phyloP scores from a whole-genome alignment of 352 stramenopile species.

The Pythium rishiriense region DNA sequence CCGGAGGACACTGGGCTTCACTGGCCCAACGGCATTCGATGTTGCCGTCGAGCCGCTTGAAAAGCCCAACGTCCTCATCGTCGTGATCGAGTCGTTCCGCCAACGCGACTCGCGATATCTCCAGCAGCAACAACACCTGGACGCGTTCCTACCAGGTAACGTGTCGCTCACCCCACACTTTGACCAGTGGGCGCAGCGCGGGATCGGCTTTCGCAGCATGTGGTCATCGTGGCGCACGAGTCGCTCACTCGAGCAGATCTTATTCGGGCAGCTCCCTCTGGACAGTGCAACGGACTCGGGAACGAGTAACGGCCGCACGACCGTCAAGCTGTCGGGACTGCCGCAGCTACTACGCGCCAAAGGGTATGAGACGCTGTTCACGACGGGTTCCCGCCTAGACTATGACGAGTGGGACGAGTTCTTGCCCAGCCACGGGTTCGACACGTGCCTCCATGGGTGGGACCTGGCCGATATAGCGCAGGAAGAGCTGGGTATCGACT shows the following conservation, averaged over 20 bases:
- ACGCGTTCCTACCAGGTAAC: conserved; percentile 39
- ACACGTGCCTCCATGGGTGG: conserved; percentile 42
- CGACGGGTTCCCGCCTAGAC: conserved; percentile 49
- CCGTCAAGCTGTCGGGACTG: conserved; percentile 44
- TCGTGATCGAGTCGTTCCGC: conserved; percentile 68
- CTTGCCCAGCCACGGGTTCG: conserved; percentile 57
- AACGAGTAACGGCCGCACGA: conserved; percentile 38
- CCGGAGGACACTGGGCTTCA: conserved; percentile 47
- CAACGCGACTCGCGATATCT: conserved; percentile 59
- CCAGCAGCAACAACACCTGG: conserved; percentile 29
- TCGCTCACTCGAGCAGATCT: conserved; percentile 59
- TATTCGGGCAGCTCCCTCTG: conserved; percentile 67
- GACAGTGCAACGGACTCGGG: conserved; percentile 56
- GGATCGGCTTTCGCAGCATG: conserved; percentile 55
- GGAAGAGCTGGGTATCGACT: conserved; percentile 52
- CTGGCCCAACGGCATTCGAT: conserved; percentile 57
- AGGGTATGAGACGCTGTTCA: conserved; percentile 67
- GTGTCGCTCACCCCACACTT: conserved; percentile 67
- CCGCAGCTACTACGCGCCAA: conserved; percentile 59
- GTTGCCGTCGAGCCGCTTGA: conserved; percentile 39
- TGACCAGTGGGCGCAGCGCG: conserved; percentile 50
- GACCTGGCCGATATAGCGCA: conserved; percentile 45
- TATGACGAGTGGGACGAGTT: conserved; percentile 71
- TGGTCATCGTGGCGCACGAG: conserved; percentile 75
- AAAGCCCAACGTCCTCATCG: conserved; percentile 59